Percentiles rank a stretch among this genome's conserved stretches.
phyloP scores from a whole-genome alignment of 768 basidiomycete genomes.

The Megacollybia marginata region DNA sequence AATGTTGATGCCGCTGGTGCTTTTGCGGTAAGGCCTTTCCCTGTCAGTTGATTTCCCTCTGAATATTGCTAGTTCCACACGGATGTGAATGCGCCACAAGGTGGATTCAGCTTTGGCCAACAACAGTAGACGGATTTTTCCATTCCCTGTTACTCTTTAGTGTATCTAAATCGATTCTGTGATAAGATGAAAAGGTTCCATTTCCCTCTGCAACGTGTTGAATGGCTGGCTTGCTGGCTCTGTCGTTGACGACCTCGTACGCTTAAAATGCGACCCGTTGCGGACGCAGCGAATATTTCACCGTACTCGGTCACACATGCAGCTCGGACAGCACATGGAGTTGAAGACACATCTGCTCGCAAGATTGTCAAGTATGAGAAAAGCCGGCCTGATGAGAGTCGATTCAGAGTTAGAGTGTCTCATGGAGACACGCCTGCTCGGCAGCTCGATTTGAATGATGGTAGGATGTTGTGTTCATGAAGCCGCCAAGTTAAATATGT shows the following conservation, averaged over 20 bases:
- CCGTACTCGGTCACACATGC: conserved; percentile 22
- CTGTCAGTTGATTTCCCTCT: conserved; percentile 2
- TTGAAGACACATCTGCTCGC: too few species aligned
- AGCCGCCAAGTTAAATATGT: too few species aligned
- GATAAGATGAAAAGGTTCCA: conserved; percentile 16
- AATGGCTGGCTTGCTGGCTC: not conserved
- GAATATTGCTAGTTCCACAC: conserved; percentile 59
- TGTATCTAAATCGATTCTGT: too few species aligned
- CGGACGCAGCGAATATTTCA: conserved; percentile 42
- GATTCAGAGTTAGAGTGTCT: too few species aligned
- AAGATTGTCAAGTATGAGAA: too few species aligned
- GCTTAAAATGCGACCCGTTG: conserved; percentile 45
- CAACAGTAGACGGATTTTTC: conserved; percentile 43
- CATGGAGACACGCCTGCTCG: too few species aligned
- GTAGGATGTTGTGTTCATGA: too few species aligned
- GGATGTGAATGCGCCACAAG: conserved; percentile 83
- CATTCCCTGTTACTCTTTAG: conserved; percentile 7
- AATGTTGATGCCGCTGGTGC: conserved; percentile 66
- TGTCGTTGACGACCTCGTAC: conserved; percentile 21
- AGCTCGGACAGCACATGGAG: too few species aligned
- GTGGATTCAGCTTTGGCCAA: conserved; percentile 92
- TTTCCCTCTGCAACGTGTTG: not conserved
- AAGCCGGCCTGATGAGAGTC: too few species aligned
- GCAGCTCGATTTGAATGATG: too few species aligned
- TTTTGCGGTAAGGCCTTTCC: conserved; percentile 52